Conservation (phyloP, 257 asterid genomes). For the Solanum medicagineum region DNA sequence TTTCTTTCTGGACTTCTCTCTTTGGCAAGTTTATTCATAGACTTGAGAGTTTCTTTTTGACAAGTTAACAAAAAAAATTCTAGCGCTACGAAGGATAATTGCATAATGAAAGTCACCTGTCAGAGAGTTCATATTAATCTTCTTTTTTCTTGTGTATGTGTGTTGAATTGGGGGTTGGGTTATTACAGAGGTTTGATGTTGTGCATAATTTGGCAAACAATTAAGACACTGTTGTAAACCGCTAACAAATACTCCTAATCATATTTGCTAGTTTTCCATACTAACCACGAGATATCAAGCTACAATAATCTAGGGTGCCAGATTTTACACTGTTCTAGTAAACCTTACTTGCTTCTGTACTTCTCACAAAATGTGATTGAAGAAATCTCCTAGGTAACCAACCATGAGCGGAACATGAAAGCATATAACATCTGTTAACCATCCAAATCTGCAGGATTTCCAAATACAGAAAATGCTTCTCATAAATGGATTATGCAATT, state of each 20-base stretch:
- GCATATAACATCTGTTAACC: not conserved
- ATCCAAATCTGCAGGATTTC: not conserved
- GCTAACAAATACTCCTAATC: not conserved
- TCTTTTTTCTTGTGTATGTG: not conserved
- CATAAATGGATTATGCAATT: not conserved
- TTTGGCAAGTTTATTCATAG: not conserved
- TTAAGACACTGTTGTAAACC: not conserved
- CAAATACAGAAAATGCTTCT: not conserved
- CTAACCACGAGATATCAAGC: not conserved
- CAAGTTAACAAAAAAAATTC: not conserved
- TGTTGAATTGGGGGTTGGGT: not conserved
- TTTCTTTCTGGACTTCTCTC: not conserved
- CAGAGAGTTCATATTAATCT: not conserved
- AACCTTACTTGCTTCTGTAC: not conserved
- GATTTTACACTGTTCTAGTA: not conserved
- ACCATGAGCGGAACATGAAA: not conserved
- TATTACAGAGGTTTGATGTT: not conserved
- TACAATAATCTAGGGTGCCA: not conserved
- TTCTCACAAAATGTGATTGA: not conserved
- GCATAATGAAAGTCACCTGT: not conserved
- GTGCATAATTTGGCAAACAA: not conserved
- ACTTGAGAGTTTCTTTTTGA: not conserved
- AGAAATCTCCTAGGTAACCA: not conserved
- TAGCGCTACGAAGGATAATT: not conserved
- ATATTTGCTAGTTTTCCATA: not conserved